Base-by-base conservation (phyloP, 768 basidiomycete species). In the Tricholoma hemisulphureum region DNA sequence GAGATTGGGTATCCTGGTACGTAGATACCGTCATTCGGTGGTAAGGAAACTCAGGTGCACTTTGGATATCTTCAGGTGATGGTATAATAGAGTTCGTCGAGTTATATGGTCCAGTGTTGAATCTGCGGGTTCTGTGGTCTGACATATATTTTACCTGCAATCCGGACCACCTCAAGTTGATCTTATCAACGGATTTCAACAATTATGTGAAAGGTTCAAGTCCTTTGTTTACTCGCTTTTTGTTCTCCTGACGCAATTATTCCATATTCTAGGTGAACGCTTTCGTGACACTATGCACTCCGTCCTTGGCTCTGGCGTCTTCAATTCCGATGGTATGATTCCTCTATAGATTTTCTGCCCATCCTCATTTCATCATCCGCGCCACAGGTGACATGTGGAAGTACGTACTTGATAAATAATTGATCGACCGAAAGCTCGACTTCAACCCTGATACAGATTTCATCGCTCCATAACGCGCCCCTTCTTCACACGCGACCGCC, bases 401-500 rank as follows among this genome's bases (percentile, higher is more conserved):
- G 73, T 76, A 61, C 29, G 63, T 56, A 2, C 37, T 50, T 59
- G 54, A 32, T 52, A 48, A 18, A 13, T 31, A 8, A 31, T 53
- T 28, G 20, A 43, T 51, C 7, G 18, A 31, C 7, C 16, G 23
- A 8, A 31, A 21, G 9, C 18, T 32, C n/a, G n/a, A n/a, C n/a
- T n/a, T 54, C 9, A 10, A n/a, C 21, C 16, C 4, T 6, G 31
- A n/a, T 34, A 6, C 35, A 81, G 80, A 63, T 86, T 86, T 62
- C 84, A 86, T 61, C 80, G 85, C n/a, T 79, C 78, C 6, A 85
- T 85, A 68, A 82, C 83, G 0, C 80, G 86, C 0, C 85, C 87
- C 2, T 84, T 84, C 73, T 87, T 87, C 66, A 81, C 74, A n/a
- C 76, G 76, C 9, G 84, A 86, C 58, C 70, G 79, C 34, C 83